phyloP scores from a whole-genome alignment of 2,329 filamentous ascomycete species.

The Phaeosphaeria sp. region DNA sequence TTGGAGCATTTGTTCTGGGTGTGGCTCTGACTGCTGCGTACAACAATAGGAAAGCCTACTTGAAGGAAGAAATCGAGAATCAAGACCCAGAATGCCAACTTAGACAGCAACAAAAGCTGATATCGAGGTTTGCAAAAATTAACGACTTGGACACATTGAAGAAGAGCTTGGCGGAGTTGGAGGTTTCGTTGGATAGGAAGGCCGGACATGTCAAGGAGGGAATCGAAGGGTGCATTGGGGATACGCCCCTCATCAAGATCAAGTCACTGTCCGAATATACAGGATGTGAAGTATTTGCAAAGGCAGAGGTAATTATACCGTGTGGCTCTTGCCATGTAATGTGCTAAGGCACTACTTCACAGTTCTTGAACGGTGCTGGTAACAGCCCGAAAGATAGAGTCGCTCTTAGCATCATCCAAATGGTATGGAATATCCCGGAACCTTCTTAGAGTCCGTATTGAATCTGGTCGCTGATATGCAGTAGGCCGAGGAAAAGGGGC shows the following conservation, averaged over 20 bases:
- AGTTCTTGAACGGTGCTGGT: constrained; percentile 92
- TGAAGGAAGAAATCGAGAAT: constrained; percentile 25
- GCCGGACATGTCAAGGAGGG: constrained; percentile 68
- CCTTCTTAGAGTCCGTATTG: neutral
- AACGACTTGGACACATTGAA: constrained; percentile 32
- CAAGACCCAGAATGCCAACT: constrained; percentile 23
- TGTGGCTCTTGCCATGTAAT: too few species aligned
- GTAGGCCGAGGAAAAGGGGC: constrained; percentile 77
- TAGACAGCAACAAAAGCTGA: constrained; percentile 26
- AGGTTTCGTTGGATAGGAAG: constrained; percentile 16
- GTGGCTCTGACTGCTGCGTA: constrained; percentile 67
- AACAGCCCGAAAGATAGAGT: constrained; percentile 95
- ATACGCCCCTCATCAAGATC: constrained; percentile 88
- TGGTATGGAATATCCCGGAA: constrained; percentile 45
- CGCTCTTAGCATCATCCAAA: constrained; percentile 84
- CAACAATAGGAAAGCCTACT: constrained; percentile 6
- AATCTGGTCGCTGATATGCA: neutral
- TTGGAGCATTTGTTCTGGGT: constrained; percentile 78
- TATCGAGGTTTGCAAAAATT: constrained; percentile 31
- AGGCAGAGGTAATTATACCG: constrained; percentile 75
- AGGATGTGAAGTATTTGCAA: constrained; percentile 87
- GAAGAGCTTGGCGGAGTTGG: constrained; percentile 29
- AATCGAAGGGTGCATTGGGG: constrained; percentile 90
- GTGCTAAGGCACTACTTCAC: neutral
- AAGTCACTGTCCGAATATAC: constrained; percentile 85